Conservation (phyloP, 73 alveolate species). For the Uronychia binucleata region DNA sequence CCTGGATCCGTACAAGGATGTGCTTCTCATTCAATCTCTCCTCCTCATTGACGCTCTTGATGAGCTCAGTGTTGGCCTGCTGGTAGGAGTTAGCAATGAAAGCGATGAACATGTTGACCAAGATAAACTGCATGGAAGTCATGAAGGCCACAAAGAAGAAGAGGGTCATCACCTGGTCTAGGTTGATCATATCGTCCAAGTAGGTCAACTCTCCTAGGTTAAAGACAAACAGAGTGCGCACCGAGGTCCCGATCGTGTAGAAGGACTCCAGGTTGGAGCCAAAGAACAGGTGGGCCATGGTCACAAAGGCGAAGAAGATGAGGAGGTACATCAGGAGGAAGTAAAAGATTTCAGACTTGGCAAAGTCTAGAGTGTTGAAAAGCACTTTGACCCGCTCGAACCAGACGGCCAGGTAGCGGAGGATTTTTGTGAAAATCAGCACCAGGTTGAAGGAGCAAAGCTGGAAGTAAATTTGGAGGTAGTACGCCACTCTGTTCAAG, state of each 20-base stretch:
- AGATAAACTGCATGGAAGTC: slow-evolving; percentile 68
- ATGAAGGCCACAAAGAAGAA: slow-evolving; percentile 56
- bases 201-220: slow-evolving; percentile 34
- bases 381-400: slow-evolving; percentile 67
- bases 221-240: slow-evolving; percentile 42
- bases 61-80: neutral
- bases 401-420: slow-evolving; percentile 61
- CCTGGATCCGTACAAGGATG: neutral
- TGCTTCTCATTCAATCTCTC: neutral
- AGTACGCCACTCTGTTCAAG: neutral
- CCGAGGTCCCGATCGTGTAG: slow-evolving; percentile 29
- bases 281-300: slow-evolving; percentile 60
- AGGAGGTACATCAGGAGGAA: slow-evolving; percentile 63
- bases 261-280: slow-evolving; percentile 60
- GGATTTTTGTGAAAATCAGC: slow-evolving; percentile 53
- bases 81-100: slow-evolving; percentile 58
- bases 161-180: slow-evolving; percentile 31
- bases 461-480: slow-evolving; percentile 19
- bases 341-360: slow-evolving; percentile 68
- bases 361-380: slow-evolving; percentile 47
- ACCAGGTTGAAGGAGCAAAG: slow-evolving; percentile 51
- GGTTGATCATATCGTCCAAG: slow-evolving; percentile 46
- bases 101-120: slow-evolving; percentile 73
- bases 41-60: neutral
- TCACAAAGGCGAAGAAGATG: slow-evolving; percentile 67